These are phyloP conservation scores for Aspergillus calidoustus DNA, from an alignment of 2,329 filamentous ascomycete species.

Conservation along the genomic window DNA sequence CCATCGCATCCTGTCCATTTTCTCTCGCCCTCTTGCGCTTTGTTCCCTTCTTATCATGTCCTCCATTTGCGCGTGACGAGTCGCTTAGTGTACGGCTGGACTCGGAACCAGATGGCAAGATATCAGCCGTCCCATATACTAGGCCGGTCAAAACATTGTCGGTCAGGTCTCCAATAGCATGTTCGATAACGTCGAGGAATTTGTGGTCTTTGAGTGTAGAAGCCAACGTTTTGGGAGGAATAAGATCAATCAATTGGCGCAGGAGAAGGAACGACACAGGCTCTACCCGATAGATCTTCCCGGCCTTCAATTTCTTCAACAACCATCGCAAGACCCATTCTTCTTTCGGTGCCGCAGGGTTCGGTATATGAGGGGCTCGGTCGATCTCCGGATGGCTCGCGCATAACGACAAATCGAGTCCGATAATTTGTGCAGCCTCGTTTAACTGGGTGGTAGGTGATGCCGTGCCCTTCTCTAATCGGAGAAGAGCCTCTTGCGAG, in stretches of 20 bases:
- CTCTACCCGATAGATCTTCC: constrained; percentile 48
- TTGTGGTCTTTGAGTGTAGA: constrained; percentile 72
- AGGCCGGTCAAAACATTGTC: constrained; percentile 35
- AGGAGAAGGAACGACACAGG: constrained; percentile 58
- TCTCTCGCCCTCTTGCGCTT: constrained; percentile 45
- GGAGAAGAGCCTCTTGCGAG: constrained; percentile 50
- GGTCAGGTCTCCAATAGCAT: constrained; percentile 63
- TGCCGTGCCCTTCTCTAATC: constrained; percentile 49
- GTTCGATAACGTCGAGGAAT: constrained; percentile 69
- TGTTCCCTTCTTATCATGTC: constrained; percentile 33
- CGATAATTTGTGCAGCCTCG: constrained; percentile 50
- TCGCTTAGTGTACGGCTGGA: constrained; percentile 40
- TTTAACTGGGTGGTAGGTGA: constrained; percentile 45
- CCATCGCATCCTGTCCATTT: constrained; percentile 34
- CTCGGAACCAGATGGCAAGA: constrained; percentile 38
- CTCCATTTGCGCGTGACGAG: constrained; percentile 29
- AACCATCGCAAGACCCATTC: constrained; percentile 72
- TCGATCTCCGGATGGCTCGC: constrained; percentile 37
- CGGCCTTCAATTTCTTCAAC: constrained; percentile 61
- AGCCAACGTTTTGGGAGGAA: constrained; percentile 71
- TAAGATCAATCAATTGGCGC: constrained; percentile 68
- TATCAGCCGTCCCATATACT: constrained; percentile 28
- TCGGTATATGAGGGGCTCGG: constrained; percentile 26
- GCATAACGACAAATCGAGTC: constrained; percentile 42
- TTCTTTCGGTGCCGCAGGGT: constrained; percentile 53